Conservation (phyloP, 306 rosid species). For the Gastrolobium villosum region DNA sequence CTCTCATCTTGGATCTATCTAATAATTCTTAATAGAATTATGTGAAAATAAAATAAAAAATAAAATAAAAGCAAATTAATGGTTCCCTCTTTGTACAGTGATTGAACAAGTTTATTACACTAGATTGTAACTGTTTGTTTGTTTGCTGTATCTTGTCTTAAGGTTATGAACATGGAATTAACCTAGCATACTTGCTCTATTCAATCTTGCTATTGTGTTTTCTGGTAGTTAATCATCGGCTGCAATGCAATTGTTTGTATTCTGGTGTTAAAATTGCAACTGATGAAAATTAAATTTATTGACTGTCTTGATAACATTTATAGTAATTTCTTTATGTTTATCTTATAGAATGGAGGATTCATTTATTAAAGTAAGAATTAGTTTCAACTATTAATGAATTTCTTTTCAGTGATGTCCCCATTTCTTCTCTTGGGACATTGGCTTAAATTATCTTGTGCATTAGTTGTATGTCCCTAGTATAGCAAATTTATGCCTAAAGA, state of each 20-base stretch:
- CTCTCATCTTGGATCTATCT: slow-evolving; percentile 2
- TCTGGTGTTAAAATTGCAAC: too few species aligned
- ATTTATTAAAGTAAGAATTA: background rate
- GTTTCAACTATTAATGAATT: background rate
- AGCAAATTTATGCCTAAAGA: background rate
- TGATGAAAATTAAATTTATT: background rate
- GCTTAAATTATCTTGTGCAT: background rate
- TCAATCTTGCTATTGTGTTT: background rate
- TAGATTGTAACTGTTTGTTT: too few species aligned
- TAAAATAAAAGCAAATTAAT: too few species aligned
- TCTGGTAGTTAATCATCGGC: background rate
- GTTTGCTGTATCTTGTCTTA: too few species aligned
- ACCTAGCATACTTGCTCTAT: too few species aligned
- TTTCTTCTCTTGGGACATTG: background rate
- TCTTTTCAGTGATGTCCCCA: slow-evolving; percentile 12
- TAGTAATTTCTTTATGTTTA: background rate
- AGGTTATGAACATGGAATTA: too few species aligned
- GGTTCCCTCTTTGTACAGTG: background rate
- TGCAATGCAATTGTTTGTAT: too few species aligned
- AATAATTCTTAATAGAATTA: background rate
- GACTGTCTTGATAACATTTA: background rate
- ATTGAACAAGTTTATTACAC: background rate
- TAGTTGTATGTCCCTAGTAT: background rate
- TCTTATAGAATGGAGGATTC: background rate
- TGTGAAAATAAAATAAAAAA: too few species aligned